Base-by-base conservation (phyloP, 78 protist species). In the Dictyostelium capitatum region DNA sequence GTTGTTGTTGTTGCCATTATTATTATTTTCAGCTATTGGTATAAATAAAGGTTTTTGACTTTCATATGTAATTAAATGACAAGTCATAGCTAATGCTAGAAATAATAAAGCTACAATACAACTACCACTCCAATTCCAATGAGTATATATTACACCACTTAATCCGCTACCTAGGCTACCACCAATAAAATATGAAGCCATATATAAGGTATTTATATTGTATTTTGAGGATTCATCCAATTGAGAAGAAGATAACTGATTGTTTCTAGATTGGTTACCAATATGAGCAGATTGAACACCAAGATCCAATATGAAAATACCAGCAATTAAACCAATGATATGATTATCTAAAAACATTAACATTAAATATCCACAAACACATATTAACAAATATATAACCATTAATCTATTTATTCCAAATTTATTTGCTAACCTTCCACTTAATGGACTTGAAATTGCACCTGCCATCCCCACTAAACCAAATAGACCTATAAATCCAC, bases 381-480 rank as follows among this genome's bases (percentile, higher is more conserved):
- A 84, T 4, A 84, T 56, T 3, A 72, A 17, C 0, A 84, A 1
- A 15, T 65, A 74, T 7, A 14, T 2, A 0, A 70, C 46, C 46
- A 84, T 74, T 50, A 84, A 46, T 14, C 48, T 19, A 59, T 59
- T 72, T 2, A 82, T 32, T 25, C 51, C 20, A 69, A 74, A 41
- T 41, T 51, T 15, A 12, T 74, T 54, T 1, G 81, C 50, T 0
- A 84, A 81, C 48, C 51, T 72, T 15, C 78, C 57, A 14, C 37
- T 65, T 6, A 84, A n/a, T 17, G 92, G 92, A 1, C 82, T 14
- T 9, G 91, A 43, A 5, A 84, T 75, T 1, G 82, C 83, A 25
- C 92, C 92, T 5, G 92, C 92, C 81, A 84, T 84, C 8, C 92
- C 92, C n/a, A 84, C 75, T 43, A 84, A 20, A 25, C 92, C 92